Base-by-base conservation (phyloP, 257 asterid genomes). In the Avicennia marina region DNA sequence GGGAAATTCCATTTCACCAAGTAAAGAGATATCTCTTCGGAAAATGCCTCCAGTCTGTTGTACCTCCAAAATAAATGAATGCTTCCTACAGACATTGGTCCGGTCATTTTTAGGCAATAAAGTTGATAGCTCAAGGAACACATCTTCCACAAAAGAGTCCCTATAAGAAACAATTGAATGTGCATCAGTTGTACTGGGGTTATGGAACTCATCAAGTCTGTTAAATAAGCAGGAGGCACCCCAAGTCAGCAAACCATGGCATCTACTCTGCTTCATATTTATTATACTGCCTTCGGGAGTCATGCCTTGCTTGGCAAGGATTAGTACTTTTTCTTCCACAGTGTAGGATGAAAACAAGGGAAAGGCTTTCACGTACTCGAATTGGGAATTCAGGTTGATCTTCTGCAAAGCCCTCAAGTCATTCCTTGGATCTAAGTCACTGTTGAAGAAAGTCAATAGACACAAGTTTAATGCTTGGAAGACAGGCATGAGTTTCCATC, bases 371-470 rank as follows among this genome's bases (percentile, higher is more conserved):
- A 86, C 70, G 31, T 63, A 69, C 56, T 86, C 70, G 13, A 58
- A 71, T 52, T 68, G 72, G 22, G 93, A 80, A 54, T 66, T 62
- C 45, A 82, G 64, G 11, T 67, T 57, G 55, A 82, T 60, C 78
- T 32, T 80, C 64, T 72, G 79, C 65, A 83, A 70, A 46, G 83
- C 78, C 67, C 72, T 80, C 49, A 82, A 61, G 63, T 86, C 93
- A 60, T 74, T 80, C 42, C 46, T 39, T 31, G 95, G 87, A 46
- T 82, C 87, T 83, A 84, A 82, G 66, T 80, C 83, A 69, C 87
- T 80, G 72, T 80, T 78, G 71, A 82, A 82, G 39, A 82, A 62
- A 25, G 69, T 86, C 93, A 29, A 83, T 31, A 13, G 74, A 73
- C 11, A 48, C 44, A 24, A 86, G 76, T 42, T 66, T 71, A 9